These are phyloP conservation scores for Cordyceps cicadae DNA, from an alignment of 2,329 filamentous ascomycete species.

Conservation along the genomic window DNA sequence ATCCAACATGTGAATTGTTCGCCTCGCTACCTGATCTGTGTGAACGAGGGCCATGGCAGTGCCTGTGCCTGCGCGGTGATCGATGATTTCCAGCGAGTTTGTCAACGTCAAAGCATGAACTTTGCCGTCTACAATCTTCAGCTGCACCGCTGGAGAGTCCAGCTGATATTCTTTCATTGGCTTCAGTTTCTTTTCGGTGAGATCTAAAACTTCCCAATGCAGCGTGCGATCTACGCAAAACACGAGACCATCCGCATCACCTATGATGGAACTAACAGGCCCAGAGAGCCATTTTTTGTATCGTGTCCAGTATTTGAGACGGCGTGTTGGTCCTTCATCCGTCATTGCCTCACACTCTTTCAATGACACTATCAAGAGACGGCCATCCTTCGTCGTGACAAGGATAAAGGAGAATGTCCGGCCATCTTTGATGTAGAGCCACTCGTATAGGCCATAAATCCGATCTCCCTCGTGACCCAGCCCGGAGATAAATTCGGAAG, in stretches of 20 bases:
- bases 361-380: slow-evolving; percentile 48
- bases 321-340: slow-evolving; percentile 14
- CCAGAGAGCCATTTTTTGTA: slow-evolving; percentile 35
- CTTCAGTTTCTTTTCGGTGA: slow-evolving; percentile 42
- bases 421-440: slow-evolving; percentile 50
- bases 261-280: slow-evolving; percentile 49
- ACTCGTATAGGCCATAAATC: slow-evolving; percentile 55
- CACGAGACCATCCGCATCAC: slow-evolving; percentile 48
- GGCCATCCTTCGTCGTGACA: slow-evolving; percentile 46
- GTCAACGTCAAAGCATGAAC: slow-evolving; percentile 43
- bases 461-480: slow-evolving; percentile 50
- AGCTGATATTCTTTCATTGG: slow-evolving; percentile 38
- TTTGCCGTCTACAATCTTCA: slow-evolving; percentile 39
- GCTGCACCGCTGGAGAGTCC: slow-evolving; percentile 43
- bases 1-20: slow-evolving; percentile 38
- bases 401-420: slow-evolving; percentile 56
- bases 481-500: slow-evolving; percentile 42
- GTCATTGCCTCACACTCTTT: slow-evolving; percentile 19
- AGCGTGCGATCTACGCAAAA: slow-evolving; percentile 46
- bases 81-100: slow-evolving; percentile 50
- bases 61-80: slow-evolving; percentile 32
- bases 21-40: slow-evolving; percentile 37
- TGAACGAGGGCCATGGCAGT: slow-evolving; percentile 33
- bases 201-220: slow-evolving; percentile 48
- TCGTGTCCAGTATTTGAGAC: slow-evolving; percentile 45